These are phyloP conservation scores for Viola odorata DNA, from an alignment of 345 rosid genomes.

Conservation along the genomic window DNA sequence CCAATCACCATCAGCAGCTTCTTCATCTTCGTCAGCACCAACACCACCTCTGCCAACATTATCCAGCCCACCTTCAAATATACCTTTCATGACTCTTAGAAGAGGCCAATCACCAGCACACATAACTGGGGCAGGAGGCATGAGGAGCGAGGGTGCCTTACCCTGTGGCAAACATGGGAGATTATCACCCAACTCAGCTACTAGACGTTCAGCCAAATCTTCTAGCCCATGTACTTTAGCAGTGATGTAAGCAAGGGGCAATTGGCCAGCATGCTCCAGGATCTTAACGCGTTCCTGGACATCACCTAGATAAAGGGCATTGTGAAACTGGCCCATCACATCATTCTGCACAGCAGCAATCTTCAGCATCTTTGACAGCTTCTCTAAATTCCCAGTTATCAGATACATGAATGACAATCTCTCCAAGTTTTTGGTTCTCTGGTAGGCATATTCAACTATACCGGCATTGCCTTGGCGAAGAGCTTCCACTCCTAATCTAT, in stretches of 20 bases:
- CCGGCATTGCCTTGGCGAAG: conserved; percentile 96
- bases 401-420: conserved; percentile 91
- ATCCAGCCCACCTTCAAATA: conserved; percentile 89
- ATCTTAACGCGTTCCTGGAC: conserved; percentile 82
- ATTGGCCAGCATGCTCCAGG: conserved; percentile 79
- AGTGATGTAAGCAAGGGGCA: conserved; percentile 81
- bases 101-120: conserved; percentile 97
- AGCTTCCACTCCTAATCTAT: conserved; percentile 90
- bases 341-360: conserved; percentile 92
- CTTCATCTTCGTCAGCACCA: conserved; percentile 67
- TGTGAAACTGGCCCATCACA: conserved; percentile 95
- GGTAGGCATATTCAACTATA: conserved; percentile 91
- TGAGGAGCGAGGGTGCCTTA: conserved; percentile 61
- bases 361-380: conserved; percentile 82
- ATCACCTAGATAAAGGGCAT: conserved; percentile 88
- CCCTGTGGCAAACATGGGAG: conserved; percentile 70
- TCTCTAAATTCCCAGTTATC: conserved; percentile 76
- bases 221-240: conserved; percentile 77
- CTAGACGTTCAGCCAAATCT: conserved; percentile 69
- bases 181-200: conserved; percentile 62
- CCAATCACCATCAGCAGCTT: conserved; percentile 74
- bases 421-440: conserved; percentile 95
- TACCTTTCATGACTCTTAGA: conserved; percentile 85
- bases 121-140: conserved; percentile 70
- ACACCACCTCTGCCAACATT: conserved; percentile 40